Evolutionary conservation across 257 asterid genomes (phyloP), one percentile per base, ranked within the genome.

Genomic region (Solanum piurae): DNA sequence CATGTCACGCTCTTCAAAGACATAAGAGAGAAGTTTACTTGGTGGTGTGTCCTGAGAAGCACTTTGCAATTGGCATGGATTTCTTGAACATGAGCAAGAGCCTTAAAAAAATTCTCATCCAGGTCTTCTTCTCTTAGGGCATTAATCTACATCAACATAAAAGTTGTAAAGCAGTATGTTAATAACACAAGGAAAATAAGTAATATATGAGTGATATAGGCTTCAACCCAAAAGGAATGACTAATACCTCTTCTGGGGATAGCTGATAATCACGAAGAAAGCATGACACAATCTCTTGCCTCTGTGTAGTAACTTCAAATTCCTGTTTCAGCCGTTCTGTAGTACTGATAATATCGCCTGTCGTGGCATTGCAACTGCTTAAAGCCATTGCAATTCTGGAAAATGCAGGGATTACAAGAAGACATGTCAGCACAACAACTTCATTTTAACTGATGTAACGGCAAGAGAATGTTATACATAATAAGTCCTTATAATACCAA

Each of bases 71-170:
- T 97, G 87, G 95, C 94, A 92, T 97, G 99, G 40, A 97, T 97
- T 91, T 95, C 99, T 90, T 97, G 99, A 89, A 97, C 99, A 92
- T 97, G 99, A 92, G 98, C 94, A 89, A 97, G 98, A 72, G 99
- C 99, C 94, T 95, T 95, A 91, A 95, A 97, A 90, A 97, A 95
- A 88, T 90, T 91, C 46, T 95, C 99, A 83, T 91, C 93, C 88
- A 97, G 93, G 62, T 97, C 98, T 92, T 97, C 99, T 89, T 96
- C 99, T 83, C 98, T 91, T 49, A 97, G 90, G 27, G 99, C 98
- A 90, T 92, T 95, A 91, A 97, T 95, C 99, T 97, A 86, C 87
- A 87, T 83, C 69, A 90, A 82, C 88, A 23, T 36, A 66, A 87
- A 83, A 88, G 88, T 25, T 80, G 69, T 29, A 46, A 80, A 80